Conservation (phyloP, 177 flowering plant genomes). For the Tripterygium wilfordii region DNA sequence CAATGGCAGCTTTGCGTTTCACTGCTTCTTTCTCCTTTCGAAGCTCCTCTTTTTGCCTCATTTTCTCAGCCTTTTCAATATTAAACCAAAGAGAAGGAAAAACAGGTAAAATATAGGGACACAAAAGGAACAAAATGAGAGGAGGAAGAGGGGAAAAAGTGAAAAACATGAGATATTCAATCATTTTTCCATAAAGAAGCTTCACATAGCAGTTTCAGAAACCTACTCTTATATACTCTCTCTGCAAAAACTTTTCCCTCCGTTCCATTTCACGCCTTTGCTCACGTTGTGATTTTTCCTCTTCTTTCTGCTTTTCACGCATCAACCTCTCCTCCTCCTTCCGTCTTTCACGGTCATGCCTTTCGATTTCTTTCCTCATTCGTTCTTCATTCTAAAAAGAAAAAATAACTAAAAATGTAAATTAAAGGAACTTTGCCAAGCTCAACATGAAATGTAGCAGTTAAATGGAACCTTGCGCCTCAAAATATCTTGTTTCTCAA, state of each 20-base stretch:
- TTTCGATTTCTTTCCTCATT: slow-evolving; percentile 90
- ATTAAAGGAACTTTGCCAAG: not conserved
- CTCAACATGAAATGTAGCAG: too few relatives aligned
- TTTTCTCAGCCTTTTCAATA: slow-evolving; percentile 35
- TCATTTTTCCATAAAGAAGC: slow-evolving; percentile 2
- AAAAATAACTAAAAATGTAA: slow-evolving; percentile 1
- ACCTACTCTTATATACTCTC: slow-evolving; percentile 70
- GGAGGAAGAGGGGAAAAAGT: too few relatives aligned
- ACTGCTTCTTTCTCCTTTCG: slow-evolving; percentile 40
- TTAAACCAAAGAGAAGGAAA: not conserved
- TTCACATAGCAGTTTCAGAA: too few relatives aligned
- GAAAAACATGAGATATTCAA: too few relatives aligned
- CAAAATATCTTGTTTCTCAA: slow-evolving; percentile 76
- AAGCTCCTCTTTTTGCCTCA: slow-evolving; percentile 43
- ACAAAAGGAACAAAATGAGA: too few relatives aligned
- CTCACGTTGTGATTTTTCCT: slow-evolving; percentile 75
- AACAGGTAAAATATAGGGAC: too few relatives aligned
- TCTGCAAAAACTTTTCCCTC: slow-evolving; percentile 77
- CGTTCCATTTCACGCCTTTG: slow-evolving; percentile 86
- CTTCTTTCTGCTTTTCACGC: slow-evolving; percentile 92
- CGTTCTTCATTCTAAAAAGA: slow-evolving; percentile 76
- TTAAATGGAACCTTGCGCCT: slow-evolving; percentile 72
- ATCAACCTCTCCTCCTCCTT: slow-evolving; percentile 93
- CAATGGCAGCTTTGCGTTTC: slow-evolving; percentile 36
- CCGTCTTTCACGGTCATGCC: slow-evolving; percentile 81